Conservation (phyloP, 1,284 basidiomycete species). For the Cystobasidium pallidum region DNA sequence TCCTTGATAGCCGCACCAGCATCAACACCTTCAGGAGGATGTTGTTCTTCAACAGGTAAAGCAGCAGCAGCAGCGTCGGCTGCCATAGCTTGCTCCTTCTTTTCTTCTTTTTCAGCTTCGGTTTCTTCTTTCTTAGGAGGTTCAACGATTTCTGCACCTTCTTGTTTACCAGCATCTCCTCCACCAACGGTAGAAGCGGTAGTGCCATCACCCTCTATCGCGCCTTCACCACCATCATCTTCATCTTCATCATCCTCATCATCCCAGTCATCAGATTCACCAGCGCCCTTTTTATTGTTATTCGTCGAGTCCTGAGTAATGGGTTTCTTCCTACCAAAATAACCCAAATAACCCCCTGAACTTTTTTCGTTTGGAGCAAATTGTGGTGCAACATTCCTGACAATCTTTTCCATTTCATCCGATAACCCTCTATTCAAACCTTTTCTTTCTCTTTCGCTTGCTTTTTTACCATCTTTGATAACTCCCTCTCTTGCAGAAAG, state of each 20-base stretch:
- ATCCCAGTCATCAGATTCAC: slow-evolving; percentile 47
- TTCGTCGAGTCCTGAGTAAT: not conserved
- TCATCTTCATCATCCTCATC: slow-evolving; percentile 50
- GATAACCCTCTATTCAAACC: slow-evolving; percentile 45
- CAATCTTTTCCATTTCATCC: slow-evolving; percentile 57
- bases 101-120: slow-evolving; percentile 51
- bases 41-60: slow-evolving; percentile 42
- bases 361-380: slow-evolving; percentile 46
- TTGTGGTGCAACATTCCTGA: slow-evolving; percentile 49
- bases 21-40: slow-evolving; percentile 29
- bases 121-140: slow-evolving; percentile 48
- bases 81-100: slow-evolving; percentile 56
- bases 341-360: slow-evolving; percentile 36
- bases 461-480: slow-evolving; percentile 57
- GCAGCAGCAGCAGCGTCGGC: slow-evolving; percentile 49
- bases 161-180: slow-evolving; percentile 46
- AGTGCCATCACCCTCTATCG: slow-evolving; percentile 49
- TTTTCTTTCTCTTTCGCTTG: slow-evolving; percentile 45
- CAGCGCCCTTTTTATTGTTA: not conserved
- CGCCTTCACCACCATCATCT: slow-evolving; percentile 38
- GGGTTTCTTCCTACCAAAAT: slow-evolving; percentile 36
- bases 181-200: slow-evolving; percentile 37
- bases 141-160: slow-evolving; percentile 47
- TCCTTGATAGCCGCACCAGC: slow-evolving; percentile 22
- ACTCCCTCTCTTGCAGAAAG: slow-evolving; percentile 72